These are phyloP conservation scores for Remersonia thermophila DNA, from an alignment of 2,329 filamentous ascomycete species.

Conservation along the genomic window DNA sequence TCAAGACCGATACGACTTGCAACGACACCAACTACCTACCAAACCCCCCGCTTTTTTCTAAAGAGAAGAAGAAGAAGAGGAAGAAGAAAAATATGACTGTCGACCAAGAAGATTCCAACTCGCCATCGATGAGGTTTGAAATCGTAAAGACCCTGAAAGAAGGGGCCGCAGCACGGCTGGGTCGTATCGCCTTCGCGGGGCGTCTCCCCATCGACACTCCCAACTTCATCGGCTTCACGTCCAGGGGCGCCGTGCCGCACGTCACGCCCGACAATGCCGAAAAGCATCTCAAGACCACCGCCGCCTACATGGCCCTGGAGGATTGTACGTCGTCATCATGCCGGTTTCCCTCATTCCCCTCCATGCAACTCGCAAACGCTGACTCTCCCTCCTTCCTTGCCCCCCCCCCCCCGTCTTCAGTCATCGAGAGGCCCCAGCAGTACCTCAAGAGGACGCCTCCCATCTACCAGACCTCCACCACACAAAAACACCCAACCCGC, in stretches of 20 bases:
- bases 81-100: constrained; percentile 6
- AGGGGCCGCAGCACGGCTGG: constrained; percentile 48
- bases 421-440: constrained; percentile 37
- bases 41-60: no score
- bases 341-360: not conserved
- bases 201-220: constrained; percentile 67
- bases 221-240: constrained; percentile 67
- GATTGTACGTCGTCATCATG: constrained; percentile 60
- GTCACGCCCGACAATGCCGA: constrained; percentile 72
- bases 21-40: no score
- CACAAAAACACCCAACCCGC: constrained; percentile 24
- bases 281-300: constrained; percentile 51
- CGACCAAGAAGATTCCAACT: constrained; percentile 3
- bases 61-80: no score
- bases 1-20: no score
- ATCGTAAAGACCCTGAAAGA: constrained; percentile 31
- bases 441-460: constrained; percentile 33
- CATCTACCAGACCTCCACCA: constrained; percentile 28
- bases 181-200: constrained; percentile 48
- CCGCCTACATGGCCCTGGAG: constrained; percentile 73
- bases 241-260: constrained; percentile 76
- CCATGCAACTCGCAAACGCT: not conserved
- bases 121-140: constrained; percentile 30
- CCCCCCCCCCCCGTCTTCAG: constrained; percentile 23
- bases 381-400: not conserved